These are phyloP conservation scores for Monilinia laxa DNA, from an alignment of 2,329 filamentous ascomycete genomes.

Conservation along the genomic window DNA sequence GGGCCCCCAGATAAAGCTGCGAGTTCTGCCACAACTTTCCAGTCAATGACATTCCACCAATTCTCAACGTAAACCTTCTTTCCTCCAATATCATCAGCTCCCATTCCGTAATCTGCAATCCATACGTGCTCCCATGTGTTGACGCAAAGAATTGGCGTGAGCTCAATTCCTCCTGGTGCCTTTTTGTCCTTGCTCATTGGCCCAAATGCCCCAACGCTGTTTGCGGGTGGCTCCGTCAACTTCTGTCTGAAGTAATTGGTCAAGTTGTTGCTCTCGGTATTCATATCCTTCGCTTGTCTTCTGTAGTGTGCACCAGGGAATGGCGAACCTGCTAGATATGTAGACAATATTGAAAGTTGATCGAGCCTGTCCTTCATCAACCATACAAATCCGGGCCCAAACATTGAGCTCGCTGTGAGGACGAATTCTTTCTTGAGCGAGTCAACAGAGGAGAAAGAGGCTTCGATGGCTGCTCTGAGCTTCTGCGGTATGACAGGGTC, in stretches of 20 bases:
- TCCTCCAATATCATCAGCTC: constrained; percentile 58
- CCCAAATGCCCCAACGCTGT: constrained; percentile 40
- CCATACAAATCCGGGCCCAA: constrained; percentile 97
- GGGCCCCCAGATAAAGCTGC: constrained; percentile 24
- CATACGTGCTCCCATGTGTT: constrained; percentile 97
- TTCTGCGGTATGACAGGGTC: constrained; percentile 49
- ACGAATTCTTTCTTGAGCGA: constrained; percentile 79
- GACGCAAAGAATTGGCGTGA: constrained; percentile 80
- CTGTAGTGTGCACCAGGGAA: constrained; percentile 84
- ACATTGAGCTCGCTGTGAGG: constrained; percentile 82
- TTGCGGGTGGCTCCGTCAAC: constrained; percentile 38
- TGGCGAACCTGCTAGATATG: constrained; percentile 88
- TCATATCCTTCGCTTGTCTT: constrained; percentile 64
- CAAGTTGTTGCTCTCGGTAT: constrained; percentile 51
- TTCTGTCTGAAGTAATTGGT: constrained; percentile 44
- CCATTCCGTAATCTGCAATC: constrained; percentile 73
- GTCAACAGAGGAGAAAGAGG: constrained; percentile 78
- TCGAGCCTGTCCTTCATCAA: constrained; percentile 60
- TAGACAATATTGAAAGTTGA: constrained; percentile 69
- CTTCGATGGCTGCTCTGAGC: constrained; percentile 60
- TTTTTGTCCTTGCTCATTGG: constrained; percentile 38
- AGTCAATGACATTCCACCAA: constrained; percentile 90
- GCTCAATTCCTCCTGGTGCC: constrained; percentile 64
- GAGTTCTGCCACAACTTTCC: constrained; percentile 63
- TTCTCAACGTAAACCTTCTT: constrained; percentile 73